Evolutionary conservation across 495 filamentous ascomycete species (phyloP), one percentile per base, ranked within the genome.

Genomic region (Annulohypoxylon maeteangense): DNA sequence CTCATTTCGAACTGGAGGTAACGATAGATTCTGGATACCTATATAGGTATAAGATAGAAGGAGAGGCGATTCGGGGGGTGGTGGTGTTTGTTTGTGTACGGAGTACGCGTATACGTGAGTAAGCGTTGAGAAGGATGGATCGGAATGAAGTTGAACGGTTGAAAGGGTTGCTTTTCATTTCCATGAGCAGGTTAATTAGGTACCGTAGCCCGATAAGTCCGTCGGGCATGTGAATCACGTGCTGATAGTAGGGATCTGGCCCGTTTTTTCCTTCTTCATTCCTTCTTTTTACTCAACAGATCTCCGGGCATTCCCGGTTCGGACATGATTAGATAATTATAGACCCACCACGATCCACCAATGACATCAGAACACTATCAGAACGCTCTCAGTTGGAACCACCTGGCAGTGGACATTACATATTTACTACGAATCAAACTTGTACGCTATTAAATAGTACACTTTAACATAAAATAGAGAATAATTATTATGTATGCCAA

Each of bases 1-100:
- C 87, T 90, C 88, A 90, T 90, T 67, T 63, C 74, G 70, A 68
- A 51, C 31, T 29, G 22, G 47, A 27, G 48, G 22, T 61, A 42
- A 53, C 51, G 31, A 50, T 50, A 4, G 60, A 64, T 3, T 44
- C 16, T 18, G 7, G 16, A 18, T 7, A 36, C 53, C 25, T 61
- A 32, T 12, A 25, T 32, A 54, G 34, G 38, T 57, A 42, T 27
- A 34, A 58, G 27, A 57, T 57, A 10, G 31, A 56, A 7, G 12
- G 20, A 44, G 36, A 34, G 54, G 57, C 50, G 34, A 22, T 27
- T 55, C n/a, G 16, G 44, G 23, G 27, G 44, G 67, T 59, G 62
- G 51, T 31, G 18, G 40, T 34, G 20, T 60, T 25, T 50, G 14
- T 48, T 29, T 58, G 16, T 38, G 22, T 47, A 45, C 18, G 22